Evolutionary conservation across 2,329 filamentous ascomycete species (phyloP).

Genomic region (Phialophora tarda): DNA sequence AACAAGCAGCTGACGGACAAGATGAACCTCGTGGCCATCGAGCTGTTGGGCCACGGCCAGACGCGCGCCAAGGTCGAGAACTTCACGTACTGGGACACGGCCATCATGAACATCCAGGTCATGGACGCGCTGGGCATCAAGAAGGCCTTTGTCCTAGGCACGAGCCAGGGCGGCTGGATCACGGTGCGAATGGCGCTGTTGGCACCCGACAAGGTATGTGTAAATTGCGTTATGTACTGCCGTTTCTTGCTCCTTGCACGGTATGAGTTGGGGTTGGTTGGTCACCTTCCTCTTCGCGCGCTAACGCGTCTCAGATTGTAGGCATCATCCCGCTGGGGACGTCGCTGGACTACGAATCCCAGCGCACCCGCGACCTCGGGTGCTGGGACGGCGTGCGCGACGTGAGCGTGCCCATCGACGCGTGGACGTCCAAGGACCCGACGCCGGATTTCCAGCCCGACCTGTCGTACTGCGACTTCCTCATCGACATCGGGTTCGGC

Average conservation of each 20-base stretch:
- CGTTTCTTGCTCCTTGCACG: no score
- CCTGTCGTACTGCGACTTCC: slow-evolving; percentile 52
- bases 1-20: slow-evolving; percentile 45
- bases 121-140: slow-evolving; percentile 40
- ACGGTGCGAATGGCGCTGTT: slow-evolving; percentile 59
- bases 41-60: slow-evolving; percentile 59
- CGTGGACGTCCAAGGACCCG: slow-evolving; percentile 48
- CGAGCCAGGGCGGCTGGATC: slow-evolving; percentile 62
- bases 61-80: slow-evolving; percentile 52
- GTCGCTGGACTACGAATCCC: slow-evolving; percentile 58
- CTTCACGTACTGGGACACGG: slow-evolving; percentile 63
- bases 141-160: slow-evolving; percentile 51
- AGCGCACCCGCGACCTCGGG: slow-evolving; percentile 50
- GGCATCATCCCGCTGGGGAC: slow-evolving; percentile 61
- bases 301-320: no score
- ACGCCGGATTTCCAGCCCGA: slow-evolving; percentile 53
- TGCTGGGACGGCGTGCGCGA: slow-evolving; percentile 56
- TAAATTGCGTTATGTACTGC: background rate
- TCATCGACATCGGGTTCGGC: slow-evolving; percentile 57
- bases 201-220: slow-evolving; percentile 52
- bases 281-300: no score
- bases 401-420: slow-evolving; percentile 46
- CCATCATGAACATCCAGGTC: slow-evolving; percentile 52
- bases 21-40: slow-evolving; percentile 60
- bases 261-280: no score